phyloP scores from a whole-genome alignment of 2,329 filamentous ascomycete genomes.

The Aspergillus pseudoviridinutans region DNA sequence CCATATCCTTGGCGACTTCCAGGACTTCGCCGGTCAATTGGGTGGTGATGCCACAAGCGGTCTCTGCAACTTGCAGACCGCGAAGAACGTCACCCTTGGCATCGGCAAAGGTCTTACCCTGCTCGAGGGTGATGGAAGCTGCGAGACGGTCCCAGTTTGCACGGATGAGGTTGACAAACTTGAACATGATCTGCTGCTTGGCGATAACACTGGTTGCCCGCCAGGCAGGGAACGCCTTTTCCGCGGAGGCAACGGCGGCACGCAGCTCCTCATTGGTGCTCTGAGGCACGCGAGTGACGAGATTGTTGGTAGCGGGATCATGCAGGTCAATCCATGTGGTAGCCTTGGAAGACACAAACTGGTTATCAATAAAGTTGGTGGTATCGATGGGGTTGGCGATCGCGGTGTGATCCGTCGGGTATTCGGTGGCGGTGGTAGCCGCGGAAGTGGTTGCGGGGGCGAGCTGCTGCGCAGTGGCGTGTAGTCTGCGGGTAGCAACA shows the following conservation, averaged over 20 bases:
- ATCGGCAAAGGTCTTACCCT: constrained; percentile 66
- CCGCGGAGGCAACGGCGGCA: constrained; percentile 58
- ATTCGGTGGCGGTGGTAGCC: constrained; percentile 48
- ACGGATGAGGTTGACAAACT: constrained; percentile 60
- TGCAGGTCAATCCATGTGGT: constrained; percentile 61
- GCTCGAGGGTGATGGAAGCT: constrained; percentile 62
- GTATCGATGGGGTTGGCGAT: constrained; percentile 56
- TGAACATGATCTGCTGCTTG: constrained; percentile 64
- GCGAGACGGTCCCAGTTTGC: constrained; percentile 63
- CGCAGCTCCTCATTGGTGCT: constrained; percentile 61
- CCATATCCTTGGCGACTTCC: constrained; percentile 67
- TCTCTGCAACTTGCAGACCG: constrained; percentile 64
- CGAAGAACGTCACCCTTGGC: constrained; percentile 64
- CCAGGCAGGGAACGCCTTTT: constrained; percentile 62
- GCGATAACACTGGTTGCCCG: constrained; percentile 56
- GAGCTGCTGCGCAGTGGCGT: constrained; percentile 54
- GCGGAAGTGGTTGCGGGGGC: constrained; percentile 48
- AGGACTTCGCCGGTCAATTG: constrained; percentile 64
- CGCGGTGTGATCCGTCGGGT: constrained; percentile 54
- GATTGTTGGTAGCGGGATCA: constrained; percentile 63
- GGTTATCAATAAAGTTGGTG: constrained; percentile 61
- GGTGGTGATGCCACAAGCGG: constrained; percentile 63
- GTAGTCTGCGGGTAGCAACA: constrained; percentile 37
- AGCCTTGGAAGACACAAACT: constrained; percentile 56
- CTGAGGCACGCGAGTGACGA: constrained; percentile 63